Evolutionary conservation across 257 asterid species (phyloP).

Genomic region (Solanum commersonii): DNA sequence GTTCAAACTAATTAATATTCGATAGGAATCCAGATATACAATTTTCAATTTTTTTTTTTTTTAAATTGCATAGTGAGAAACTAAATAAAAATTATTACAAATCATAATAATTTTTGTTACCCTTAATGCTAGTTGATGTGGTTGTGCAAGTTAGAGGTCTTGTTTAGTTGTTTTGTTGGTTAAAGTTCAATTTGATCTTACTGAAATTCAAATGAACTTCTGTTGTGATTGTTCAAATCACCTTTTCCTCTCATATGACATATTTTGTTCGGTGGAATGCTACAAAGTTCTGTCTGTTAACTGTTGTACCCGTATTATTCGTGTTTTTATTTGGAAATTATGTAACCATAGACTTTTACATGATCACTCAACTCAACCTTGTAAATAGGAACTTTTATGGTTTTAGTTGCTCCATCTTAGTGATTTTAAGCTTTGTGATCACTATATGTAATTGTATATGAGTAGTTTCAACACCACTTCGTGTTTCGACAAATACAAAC

Average conservation of each 20-base stretch:
- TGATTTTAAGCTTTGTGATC: background rate
- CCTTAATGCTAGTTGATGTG: background rate
- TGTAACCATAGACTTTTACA: no score
- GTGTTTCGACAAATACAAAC: background rate
- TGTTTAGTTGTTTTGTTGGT: background rate
- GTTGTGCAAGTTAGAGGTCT: background rate
- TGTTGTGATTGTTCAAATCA: background rate
- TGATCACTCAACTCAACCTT: background rate
- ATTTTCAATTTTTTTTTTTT: no score
- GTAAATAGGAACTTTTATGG: background rate
- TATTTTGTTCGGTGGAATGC: no score
- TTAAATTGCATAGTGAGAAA: no score
- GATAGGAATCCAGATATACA: no score
- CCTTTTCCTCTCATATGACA: background rate
- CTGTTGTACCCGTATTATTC: no score
- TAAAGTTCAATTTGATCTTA: background rate
- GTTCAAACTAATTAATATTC: background rate
- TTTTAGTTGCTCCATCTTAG: background rate
- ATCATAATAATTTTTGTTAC: background rate
- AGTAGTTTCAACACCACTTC: background rate
- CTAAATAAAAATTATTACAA: no score
- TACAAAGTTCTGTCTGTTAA: no score
- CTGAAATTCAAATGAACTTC: background rate
- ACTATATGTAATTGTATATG: background rate
- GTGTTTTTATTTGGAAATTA: no score